A percentile compares a stretch with the other conserved stretches of the same genome.
phyloP scores from a whole-genome alignment of 192 early-diverging fungal genomes.

The Backusella psychrophila region DNA sequence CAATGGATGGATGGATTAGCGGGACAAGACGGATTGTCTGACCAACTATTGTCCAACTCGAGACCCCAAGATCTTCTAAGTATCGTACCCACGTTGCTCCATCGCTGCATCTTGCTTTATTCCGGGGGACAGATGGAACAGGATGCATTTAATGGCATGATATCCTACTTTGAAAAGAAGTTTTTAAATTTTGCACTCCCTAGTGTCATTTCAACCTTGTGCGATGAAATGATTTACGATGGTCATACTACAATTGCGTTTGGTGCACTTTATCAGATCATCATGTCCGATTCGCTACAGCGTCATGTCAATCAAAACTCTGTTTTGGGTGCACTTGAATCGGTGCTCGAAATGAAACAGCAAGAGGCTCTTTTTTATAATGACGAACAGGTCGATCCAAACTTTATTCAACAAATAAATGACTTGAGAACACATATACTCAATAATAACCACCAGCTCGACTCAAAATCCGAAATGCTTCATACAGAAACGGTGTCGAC shows the following conservation, averaged over 20 bases:
- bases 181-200: constrained; percentile 33
- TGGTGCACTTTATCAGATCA: constrained; percentile 5
- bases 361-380: constrained; percentile 7
- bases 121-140: constrained; percentile 17
- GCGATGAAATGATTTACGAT: constrained; percentile 25
- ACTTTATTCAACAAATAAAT: not conserved
- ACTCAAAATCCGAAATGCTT: not conserved
- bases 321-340: constrained; percentile 10
- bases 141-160: constrained; percentile 18
- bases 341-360: constrained; percentile 4
- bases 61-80: constrained; percentile 23
- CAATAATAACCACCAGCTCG: not conserved
- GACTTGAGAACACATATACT: not conserved
- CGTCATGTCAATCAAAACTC: not conserved
- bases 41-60: constrained; percentile 25
- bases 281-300: not conserved
- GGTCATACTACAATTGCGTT: constrained; percentile 3
- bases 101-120: constrained; percentile 23
- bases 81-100: constrained; percentile 25
- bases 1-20: constrained; percentile 29
- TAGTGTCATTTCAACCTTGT: constrained; percentile 18
- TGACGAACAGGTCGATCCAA: not conserved
- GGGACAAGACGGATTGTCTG: constrained; percentile 31
- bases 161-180: constrained; percentile 28
- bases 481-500: constrained; percentile 16